Percentiles rank a stretch among this genome's conserved stretches.
Evolutionary conservation across 116 monocot species (phyloP).

Genomic region (Cymodocea nodosa): DNA sequence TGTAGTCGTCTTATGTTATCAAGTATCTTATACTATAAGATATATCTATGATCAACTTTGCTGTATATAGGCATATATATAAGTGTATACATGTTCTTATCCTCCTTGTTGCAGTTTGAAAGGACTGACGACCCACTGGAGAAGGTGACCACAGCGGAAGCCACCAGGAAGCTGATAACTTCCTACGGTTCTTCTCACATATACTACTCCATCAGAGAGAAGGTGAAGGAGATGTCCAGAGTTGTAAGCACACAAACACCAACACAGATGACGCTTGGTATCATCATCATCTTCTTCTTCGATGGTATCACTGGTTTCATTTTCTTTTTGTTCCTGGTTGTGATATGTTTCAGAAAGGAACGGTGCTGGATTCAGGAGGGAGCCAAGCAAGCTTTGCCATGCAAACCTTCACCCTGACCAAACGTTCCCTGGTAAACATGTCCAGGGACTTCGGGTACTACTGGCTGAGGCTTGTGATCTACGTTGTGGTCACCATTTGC

Average conservation of each 20-base stretch:
- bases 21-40: neutral
- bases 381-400: constrained; percentile 22
- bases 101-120: constrained; percentile 34
- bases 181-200: constrained; percentile 50
- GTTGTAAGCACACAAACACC: neutral
- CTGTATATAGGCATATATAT: neutral
- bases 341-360: constrained; percentile 18
- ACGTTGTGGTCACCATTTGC: constrained; percentile 63
- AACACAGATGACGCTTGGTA: no score
- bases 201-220: constrained; percentile 28
- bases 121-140: constrained; percentile 83
- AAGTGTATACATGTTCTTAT: neutral
- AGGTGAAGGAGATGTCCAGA: constrained; percentile 63
- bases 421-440: constrained; percentile 76
- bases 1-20: no score
- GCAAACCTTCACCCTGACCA: constrained; percentile 21
- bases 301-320: no score
- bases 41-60: neutral
- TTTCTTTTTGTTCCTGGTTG: no score
- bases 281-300: no score
- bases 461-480: constrained; percentile 73
- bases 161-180: constrained; percentile 44
- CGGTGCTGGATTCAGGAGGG: constrained; percentile 19
- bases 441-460: constrained; percentile 81
- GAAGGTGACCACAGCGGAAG: constrained; percentile 73